A percentile compares a stretch with the other conserved stretches of the same genome.
These are phyloP conservation scores for Lonicera japonica DNA, from an alignment of 129 eudicot genomes.

Conservation along the genomic window DNA sequence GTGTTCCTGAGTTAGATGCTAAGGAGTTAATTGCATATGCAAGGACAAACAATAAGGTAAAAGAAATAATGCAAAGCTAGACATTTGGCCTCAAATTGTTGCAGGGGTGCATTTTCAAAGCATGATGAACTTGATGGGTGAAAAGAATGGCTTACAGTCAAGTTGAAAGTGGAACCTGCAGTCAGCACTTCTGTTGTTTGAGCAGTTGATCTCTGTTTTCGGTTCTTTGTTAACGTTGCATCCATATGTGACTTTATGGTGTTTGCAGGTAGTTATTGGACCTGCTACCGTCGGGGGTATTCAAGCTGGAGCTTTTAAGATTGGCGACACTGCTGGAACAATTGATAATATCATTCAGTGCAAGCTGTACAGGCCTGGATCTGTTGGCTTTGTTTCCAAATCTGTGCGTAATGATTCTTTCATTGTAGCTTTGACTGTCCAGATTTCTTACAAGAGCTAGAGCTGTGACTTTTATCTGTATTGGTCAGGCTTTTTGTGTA, in stretches of 20 bases:
- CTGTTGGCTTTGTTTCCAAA: slow-evolving; percentile 98
- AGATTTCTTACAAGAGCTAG: background rate
- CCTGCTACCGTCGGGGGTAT: slow-evolving; percentile 99
- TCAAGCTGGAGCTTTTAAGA: slow-evolving; percentile 99
- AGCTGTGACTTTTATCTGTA: background rate
- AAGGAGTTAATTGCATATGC: slow-evolving; percentile 92
- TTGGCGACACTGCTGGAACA: slow-evolving; percentile 99
- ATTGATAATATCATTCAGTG: slow-evolving; percentile 88
- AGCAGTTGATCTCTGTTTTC: background rate
- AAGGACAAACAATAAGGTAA: slow-evolving; percentile 86
- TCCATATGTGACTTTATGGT: background rate
- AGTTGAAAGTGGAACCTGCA: too few relatives aligned
- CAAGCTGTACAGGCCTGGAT: slow-evolving; percentile 99
- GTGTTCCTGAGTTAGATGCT: slow-evolving; percentile 92
- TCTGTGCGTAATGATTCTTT: slow-evolving; percentile 56
- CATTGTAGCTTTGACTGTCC: background rate
- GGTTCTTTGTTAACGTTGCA: background rate
- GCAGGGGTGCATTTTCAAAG: background rate
- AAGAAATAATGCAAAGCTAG: background rate
- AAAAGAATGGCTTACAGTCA: background rate
- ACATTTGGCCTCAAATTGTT: background rate
- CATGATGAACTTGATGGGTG: background rate
- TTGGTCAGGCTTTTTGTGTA: slow-evolving; percentile 1
- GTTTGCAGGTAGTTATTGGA: slow-evolving; percentile 82
- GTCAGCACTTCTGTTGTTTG: background rate